Base-by-base conservation (phyloP, 305 asterid species). In the Fraxinus dipetala region DNA sequence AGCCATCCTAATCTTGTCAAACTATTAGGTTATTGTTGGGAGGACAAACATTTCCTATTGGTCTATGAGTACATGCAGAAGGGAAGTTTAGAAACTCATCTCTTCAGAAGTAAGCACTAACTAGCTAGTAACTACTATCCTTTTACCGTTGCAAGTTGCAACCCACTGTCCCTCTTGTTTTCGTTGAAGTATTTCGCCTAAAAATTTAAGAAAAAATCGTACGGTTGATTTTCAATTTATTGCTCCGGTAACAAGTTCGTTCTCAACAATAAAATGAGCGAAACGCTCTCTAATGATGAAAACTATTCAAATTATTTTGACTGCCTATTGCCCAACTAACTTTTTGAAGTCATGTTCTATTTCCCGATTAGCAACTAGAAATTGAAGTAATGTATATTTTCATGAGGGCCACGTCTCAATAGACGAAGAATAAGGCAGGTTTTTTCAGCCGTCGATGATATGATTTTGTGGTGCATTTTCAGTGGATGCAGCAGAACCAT, bases 51-150 rank as follows among this genome's bases (percentile, higher is more conserved):
- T 54, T 87, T 85, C 34, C 75, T 87, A 0, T 86, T 89, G 2
- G 91, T 87, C 1, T 89, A 89, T 72, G 91, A 89, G 13, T 83
- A 87, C 82, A 85, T 89, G 91, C 90, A 80, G 11, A 87, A 83
- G 75, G 91, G 91, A 32, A 85, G 91, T 76, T 79, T 89, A 30
- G 91, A 89, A 73, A 89, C 78, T 78, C 91, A 89, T 65, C 89
- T 89, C 65, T 89, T 89, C 63, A 80, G 86, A 83, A 83, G 91
- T 86, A 83, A 84, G 86, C 61, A 51, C 7, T 16, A 16, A 51
- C 35, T 24, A 24, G 26, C 26, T 32, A 32, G 35, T 32, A 32
- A 32, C 6, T 32, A 32, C 35, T 32, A 32, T 4, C 35, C 35
- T 32, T 32, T 32, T 48, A 1, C 18, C 43, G 7, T 36, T 36